phyloP scores from a whole-genome alignment of 129 eudicot species.

The Logfia minima region DNA sequence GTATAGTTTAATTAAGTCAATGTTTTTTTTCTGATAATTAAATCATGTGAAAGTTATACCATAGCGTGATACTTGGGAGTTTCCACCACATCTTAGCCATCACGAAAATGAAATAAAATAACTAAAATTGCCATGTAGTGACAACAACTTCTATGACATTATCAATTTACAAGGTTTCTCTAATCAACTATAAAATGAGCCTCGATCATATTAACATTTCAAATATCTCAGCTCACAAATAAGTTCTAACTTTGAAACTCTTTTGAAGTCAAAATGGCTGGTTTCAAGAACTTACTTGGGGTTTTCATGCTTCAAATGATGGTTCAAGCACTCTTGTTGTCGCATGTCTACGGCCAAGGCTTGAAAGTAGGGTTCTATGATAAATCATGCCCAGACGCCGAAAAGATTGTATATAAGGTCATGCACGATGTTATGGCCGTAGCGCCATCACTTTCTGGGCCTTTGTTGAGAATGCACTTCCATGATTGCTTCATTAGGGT shows the following conservation, averaged over 20 bases:
- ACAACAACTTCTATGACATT: not conserved
- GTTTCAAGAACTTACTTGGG: conserved; percentile 11
- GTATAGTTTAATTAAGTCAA: not conserved
- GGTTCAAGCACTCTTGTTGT: conserved; percentile 13
- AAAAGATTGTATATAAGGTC: conserved; percentile 37
- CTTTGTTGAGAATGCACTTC: conserved; percentile 63
- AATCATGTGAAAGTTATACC: conserved; percentile 17
- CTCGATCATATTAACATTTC: conserved; percentile 3
- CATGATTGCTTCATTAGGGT: conserved; percentile 78
- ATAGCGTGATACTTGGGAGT: conserved; percentile 3
- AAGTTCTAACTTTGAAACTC: not conserved
- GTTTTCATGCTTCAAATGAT: conserved; percentile 22
- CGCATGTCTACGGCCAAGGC: conserved; percentile 36
- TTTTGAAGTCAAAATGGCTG: conserved; percentile 10
- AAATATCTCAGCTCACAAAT: conserved; percentile 20
- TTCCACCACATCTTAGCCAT: conserved; percentile 10
- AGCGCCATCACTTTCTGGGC: conserved; percentile 60
- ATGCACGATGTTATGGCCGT: conserved; percentile 38
- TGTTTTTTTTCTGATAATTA: too few species aligned
- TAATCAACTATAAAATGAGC: conserved; percentile 8
- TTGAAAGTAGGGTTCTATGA: conserved; percentile 56
- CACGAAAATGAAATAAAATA: not conserved
- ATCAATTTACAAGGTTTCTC: not conserved
- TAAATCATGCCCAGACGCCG: conserved; percentile 55
- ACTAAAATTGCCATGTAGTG: conserved; percentile 7